Evolutionary conservation across 78 protist genomes (phyloP), one percentile per base, ranked within the genome.

Genomic region (Dictyostelium brefeldianum): DNA sequence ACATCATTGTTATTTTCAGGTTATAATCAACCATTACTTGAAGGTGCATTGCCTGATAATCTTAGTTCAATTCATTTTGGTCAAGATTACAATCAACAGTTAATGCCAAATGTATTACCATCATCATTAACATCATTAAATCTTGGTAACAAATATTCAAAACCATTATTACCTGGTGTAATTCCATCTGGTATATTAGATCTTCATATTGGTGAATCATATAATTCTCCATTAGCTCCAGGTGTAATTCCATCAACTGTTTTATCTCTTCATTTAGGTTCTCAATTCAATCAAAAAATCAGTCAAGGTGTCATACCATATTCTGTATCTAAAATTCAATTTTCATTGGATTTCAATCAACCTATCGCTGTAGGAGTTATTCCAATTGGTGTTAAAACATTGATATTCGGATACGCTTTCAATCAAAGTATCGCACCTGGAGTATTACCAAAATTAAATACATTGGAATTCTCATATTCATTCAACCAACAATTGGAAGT

Each of bases 171-270:
- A 25, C 48, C 78, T 2, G 92, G 82, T 14, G 36, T 57, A 15
- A 75, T 84, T 9, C 92, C 92, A 20, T 43, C 31, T 4, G 41
- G 51, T 57, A 82, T 84, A 5, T 73, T 80, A 11, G 59, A 84
- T n/a, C 9, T 84, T 6, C 41, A 22, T 15, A 7, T 84, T 8
- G 92, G 92, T 9, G 29, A 56, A 15, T 43, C 22, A 22, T 74
- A 17, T 75, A 82, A 81, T 36, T 47, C 25, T 43, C 57, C 56
- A 73, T 48, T 73, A 11, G 20, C 29, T 2, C n/a, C 41, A 0
- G 25, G 15, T 67, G 2, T 29, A 22, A 62, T 80, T 22, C 85
- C 85, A 43, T n/a, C 47, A 20, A 50, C 73, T 17, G 70, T 80
- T n/a, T 22, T 22, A 36, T 53, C 43, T 0, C 4, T 80, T 8